phyloP scores from a whole-genome alignment of 2,329 filamentous ascomycete species.

The Aulographum hederae region DNA sequence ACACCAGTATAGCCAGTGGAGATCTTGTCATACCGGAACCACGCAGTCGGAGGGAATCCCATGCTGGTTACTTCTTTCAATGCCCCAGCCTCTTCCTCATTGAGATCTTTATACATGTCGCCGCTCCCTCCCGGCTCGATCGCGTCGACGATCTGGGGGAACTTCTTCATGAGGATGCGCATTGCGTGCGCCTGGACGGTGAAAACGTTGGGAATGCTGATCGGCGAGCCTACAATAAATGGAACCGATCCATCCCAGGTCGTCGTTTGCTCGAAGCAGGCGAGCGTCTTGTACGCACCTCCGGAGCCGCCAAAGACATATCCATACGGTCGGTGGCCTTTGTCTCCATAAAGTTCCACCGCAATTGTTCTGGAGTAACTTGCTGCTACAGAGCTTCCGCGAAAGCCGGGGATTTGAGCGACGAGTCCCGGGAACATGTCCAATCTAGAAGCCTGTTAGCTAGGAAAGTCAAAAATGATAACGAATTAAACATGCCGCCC shows the following conservation, averaged over 20 bases:
- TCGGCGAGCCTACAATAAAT: constrained; percentile 3
- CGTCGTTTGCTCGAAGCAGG: constrained; percentile 3
- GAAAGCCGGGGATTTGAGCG: neutral
- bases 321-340: neutral
- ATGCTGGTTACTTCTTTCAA: constrained; percentile 1
- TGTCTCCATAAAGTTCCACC: neutral
- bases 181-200: constrained; percentile 2
- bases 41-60: constrained; percentile 1
- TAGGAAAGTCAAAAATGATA: no score
- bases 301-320: constrained; percentile 6
- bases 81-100: neutral
- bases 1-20: neutral
- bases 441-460: no score
- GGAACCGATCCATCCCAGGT: constrained; percentile 4
- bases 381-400: neutral
- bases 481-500: neutral
- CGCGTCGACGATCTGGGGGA: constrained; percentile 1
- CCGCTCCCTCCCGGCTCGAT: constrained; percentile 4
- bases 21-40: constrained; percentile 2
- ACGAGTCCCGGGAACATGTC: neutral
- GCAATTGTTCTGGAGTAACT: neutral
- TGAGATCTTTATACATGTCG: constrained; percentile 2
- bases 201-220: constrained; percentile 1
- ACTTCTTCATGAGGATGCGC: constrained; percentile 3
- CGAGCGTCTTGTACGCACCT: constrained; percentile 3